Evolutionary conservation across 1,284 basidiomycete species (phyloP), one percentile per base, ranked within the genome.

Genomic region (Boletus mariae): DNA sequence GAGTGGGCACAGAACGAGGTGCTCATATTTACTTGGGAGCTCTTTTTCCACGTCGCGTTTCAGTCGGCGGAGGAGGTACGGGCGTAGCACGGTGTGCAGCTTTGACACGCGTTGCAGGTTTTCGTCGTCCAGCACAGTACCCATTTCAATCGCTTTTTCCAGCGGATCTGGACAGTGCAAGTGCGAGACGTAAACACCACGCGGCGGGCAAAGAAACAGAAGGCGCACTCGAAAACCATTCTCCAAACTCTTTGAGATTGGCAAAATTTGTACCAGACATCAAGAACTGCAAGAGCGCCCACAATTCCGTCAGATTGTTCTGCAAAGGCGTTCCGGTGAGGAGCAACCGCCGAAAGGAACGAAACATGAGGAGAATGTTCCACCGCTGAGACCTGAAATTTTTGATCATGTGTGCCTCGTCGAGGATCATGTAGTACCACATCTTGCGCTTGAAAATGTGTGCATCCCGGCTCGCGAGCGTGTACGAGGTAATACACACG

Each of bases 331-430:
- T 98, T 1, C 94, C 94, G 0, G 94, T 98, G 48, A 98, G 75
- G 47, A 98, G 78, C 17, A 98, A 73, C 8, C 95, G 84, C 29
- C 92, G 84, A 63, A 92, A 90, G 4, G 94, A 92, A 48, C 92
- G 87, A 74, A 98, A 97, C 77, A 94, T 91, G n/a, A 98, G 78
- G 29, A 98, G 72, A 12, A 88, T 94, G 67, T 94, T 94, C 95
- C 95, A 98, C 45, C 95, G 83, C 71, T 98, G 94, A 1, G 90
- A 93, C 60, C 89, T 88, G 74, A 97, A 98, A 73, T 98, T 98
- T 75, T 98, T 98, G 84, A 98, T 97, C 84, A 98, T 96, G 67
- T 98, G 94, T 8, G 94, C 95, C 73, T 98, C 95, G 70, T 97
- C 94, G 11, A 98, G 82, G 58, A 98, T 87, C 85, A 98, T 91